Percentiles rank a stretch among this genome's conserved stretches.
Evolutionary conservation across 305 asterid genomes (phyloP).

Genomic region (Fraxinus floribunda): DNA sequence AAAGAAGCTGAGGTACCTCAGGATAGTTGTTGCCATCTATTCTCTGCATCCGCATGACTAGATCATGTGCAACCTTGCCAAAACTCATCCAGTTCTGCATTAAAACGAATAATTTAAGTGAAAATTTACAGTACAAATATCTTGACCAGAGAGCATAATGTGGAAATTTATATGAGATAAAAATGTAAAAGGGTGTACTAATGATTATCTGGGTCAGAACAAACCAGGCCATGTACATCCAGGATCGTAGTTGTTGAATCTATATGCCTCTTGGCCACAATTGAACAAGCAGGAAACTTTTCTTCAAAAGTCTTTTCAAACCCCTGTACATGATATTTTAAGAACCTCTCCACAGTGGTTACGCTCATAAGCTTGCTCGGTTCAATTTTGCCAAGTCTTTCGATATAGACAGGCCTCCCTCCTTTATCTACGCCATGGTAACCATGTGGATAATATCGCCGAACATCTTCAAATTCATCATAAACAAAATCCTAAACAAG

Average conservation of each 20-base stretch:
- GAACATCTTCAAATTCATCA: constrained; percentile 82
- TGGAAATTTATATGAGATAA: background rate
- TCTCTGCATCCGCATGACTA: constrained; percentile 90
- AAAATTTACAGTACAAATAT: constrained; percentile 4
- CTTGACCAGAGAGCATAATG: constrained; percentile 12
- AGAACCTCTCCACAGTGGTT: constrained; percentile 86
- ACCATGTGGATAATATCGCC: constrained; percentile 83
- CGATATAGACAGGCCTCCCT: constrained; percentile 88
- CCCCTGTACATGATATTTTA: constrained; percentile 90
- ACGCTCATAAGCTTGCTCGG: constrained; percentile 80
- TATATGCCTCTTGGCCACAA: constrained; percentile 83
- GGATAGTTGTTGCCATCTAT: constrained; percentile 96
- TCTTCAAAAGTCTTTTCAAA: constrained; percentile 73
- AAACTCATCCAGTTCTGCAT: constrained; percentile 94
- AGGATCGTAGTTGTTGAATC: constrained; percentile 79
- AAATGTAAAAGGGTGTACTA: constrained; percentile 16
- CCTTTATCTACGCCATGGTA: constrained; percentile 95
- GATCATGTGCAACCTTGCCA: constrained; percentile 85
- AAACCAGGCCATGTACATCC: constrained; percentile 92
- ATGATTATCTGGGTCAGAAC: constrained; percentile 34
- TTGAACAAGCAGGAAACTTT: constrained; percentile 95
- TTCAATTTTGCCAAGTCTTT: constrained; percentile 89
- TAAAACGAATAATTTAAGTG: constrained; percentile 15
- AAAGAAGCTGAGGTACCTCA: constrained; percentile 60
- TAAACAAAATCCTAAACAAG: constrained; percentile 73